Conservation (phyloP, 495 filamentous ascomycete genomes). For the Neurospora sublineolata region DNA sequence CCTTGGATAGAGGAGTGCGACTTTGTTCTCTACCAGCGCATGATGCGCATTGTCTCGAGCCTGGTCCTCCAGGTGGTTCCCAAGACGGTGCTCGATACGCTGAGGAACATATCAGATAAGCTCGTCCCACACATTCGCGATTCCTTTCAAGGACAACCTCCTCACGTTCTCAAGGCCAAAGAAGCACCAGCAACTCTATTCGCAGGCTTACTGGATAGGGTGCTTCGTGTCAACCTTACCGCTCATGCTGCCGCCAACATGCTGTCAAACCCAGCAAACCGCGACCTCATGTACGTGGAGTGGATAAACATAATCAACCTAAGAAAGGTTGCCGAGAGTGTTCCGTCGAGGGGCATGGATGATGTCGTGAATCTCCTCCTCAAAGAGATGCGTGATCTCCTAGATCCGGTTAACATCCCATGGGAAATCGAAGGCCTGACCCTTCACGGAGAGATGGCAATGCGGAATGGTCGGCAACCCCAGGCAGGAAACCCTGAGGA, state of each 20-base stretch:
- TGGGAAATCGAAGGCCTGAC: conserved; percentile 44
- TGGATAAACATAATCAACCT: conserved; percentile 75
- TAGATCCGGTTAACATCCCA: conserved; percentile 49
- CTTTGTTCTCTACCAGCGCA: conserved; percentile 87
- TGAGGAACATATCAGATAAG: conserved; percentile 70
- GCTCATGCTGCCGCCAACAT: conserved; percentile 76
- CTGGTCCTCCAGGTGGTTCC: conserved; percentile 84
- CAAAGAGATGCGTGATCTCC: conserved; percentile 58
- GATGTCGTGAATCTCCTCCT: conserved; percentile 60
- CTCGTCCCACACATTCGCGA: conserved; percentile 65
- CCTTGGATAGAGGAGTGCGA: conserved; percentile 94
- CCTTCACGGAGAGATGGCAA: conserved; percentile 40
- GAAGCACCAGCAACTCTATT: conserved; percentile 83
- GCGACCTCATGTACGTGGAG: conserved; percentile 87
- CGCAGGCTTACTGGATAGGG: conserved; percentile 67
- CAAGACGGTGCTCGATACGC: conserved; percentile 65
- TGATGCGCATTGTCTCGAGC: conserved; percentile 79
- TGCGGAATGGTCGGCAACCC: conserved; percentile 29
- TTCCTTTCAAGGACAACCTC: conserved; percentile 70
- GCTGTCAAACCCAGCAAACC: conserved; percentile 57
- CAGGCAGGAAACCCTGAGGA: conserved; percentile 9
- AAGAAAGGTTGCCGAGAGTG: conserved; percentile 49
- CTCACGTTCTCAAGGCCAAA: conserved; percentile 75
- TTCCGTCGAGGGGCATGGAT: conserved; percentile 51
- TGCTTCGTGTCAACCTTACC: conserved; percentile 80